These are phyloP conservation scores for Cyphellophora attinorum DNA, from an alignment of 2,329 filamentous ascomycete genomes.

Conservation along the genomic window DNA sequence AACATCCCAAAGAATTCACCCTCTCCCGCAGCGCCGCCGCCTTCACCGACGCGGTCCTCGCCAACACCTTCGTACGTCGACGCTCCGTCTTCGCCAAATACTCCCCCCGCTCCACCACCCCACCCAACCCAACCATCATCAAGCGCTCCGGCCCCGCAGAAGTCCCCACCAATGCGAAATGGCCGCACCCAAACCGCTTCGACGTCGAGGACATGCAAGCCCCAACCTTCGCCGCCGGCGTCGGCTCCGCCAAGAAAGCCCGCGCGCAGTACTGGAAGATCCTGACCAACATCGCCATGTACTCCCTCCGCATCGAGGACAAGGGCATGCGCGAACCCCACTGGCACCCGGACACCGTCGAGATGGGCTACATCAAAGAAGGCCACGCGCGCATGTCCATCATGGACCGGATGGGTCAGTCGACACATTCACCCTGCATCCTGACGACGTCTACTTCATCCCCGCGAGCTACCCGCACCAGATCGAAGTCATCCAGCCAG, in stretches of 20 bases:
- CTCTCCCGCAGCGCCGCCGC: not conserved
- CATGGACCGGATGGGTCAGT: slow-evolving; percentile 1
- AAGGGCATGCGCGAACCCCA: slow-evolving; percentile 2
- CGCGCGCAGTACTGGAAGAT: slow-evolving; percentile 1
- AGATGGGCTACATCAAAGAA: slow-evolving; percentile 1
- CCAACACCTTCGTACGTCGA: not conserved
- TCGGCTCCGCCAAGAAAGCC: not conserved
- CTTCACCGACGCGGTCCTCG: not conserved
- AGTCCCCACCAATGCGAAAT: not conserved
- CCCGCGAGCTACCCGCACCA: slow-evolving; percentile 1
- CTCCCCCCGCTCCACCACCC: not conserved
- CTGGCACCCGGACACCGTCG: slow-evolving; percentile 1
- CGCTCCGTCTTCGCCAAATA: not conserved
- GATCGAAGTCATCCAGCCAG: slow-evolving; percentile 1
- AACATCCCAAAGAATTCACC: not conserved
- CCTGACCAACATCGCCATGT: slow-evolving; percentile 2
- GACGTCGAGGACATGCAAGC: not conserved
- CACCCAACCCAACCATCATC: not conserved
- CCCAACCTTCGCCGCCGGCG: not conserved
- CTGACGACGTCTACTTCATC: not conserved
- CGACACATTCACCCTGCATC: not conserved
- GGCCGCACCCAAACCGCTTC: not conserved
- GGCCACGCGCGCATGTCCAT: slow-evolving; percentile 1
- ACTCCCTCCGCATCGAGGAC: not conserved
- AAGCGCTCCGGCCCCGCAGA: not conserved